A percentile compares a stretch with the other conserved stretches of the same genome.
Evolutionary conservation across 192 early-diverging fungal species (phyloP).

Genomic region (Dimargaris cristalligena): DNA sequence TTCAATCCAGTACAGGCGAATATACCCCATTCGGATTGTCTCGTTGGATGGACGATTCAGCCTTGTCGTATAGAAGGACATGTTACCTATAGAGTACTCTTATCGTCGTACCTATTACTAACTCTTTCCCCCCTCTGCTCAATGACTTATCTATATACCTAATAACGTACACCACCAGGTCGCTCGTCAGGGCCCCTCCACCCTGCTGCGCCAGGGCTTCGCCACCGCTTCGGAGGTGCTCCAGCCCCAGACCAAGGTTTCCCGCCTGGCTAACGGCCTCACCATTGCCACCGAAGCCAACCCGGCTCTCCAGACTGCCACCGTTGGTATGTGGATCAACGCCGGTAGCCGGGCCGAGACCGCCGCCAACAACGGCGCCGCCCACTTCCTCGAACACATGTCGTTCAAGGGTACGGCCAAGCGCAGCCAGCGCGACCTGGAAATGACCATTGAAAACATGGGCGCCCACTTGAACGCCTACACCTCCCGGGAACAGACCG

Average conservation of each 20-base stretch:
- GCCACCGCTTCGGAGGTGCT: slow-evolving; percentile 13
- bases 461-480: slow-evolving; percentile 97
- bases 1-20: no score
- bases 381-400: slow-evolving; percentile 99
- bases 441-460: slow-evolving; percentile 95
- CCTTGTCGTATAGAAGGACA: no score
- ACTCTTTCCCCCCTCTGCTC: no score
- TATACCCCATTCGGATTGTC: no score
- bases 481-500: slow-evolving; percentile 96
- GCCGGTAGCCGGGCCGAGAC: slow-evolving; percentile 74
- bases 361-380: slow-evolving; percentile 76
- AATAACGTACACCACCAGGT: no score
- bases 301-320: slow-evolving; percentile 64
- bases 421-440: slow-evolving; percentile 77
- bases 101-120: no score
- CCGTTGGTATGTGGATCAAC: slow-evolving; percentile 82
- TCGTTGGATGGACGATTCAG: no score
- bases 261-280: slow-evolving; percentile 59
- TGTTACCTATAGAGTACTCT: no score
- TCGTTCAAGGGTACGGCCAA: slow-evolving; percentile 93
- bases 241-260: slow-evolving; percentile 39
- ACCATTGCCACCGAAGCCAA: slow-evolving; percentile 72
- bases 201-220: slow-evolving; percentile 28
- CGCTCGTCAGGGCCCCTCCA: slow-evolving; percentile 21
- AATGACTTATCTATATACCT: no score